Percentiles rank a stretch among this genome's conserved stretches.
Evolutionary conservation across 306 rosid species (phyloP).

Genomic region (Luffa aegyptiaca): DNA sequence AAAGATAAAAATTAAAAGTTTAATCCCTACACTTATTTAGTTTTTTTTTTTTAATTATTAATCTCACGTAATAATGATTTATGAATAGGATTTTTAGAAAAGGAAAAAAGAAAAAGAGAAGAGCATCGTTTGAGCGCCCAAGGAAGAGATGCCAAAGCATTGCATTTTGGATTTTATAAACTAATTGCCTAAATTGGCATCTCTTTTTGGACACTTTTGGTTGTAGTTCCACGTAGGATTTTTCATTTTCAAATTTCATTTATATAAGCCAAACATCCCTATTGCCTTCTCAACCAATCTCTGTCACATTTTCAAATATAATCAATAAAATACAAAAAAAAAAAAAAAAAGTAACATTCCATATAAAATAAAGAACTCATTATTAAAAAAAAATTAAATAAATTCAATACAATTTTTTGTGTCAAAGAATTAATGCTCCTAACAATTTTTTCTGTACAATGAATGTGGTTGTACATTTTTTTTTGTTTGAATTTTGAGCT

Average conservation of each 20-base stretch:
- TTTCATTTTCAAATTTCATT: not conserved
- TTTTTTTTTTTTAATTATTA: too few relatives aligned
- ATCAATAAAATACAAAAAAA: too few relatives aligned
- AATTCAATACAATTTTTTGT: too few relatives aligned
- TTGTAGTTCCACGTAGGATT: not conserved
- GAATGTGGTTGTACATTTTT: too few relatives aligned
- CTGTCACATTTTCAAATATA: not conserved
- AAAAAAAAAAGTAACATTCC: too few relatives aligned
- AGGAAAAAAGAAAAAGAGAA: not conserved
- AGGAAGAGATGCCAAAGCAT: not conserved
- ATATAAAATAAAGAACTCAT: too few relatives aligned
- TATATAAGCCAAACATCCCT: not conserved
- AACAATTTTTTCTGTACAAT: too few relatives aligned
- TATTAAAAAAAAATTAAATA: too few relatives aligned
- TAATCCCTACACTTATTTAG: too few relatives aligned
- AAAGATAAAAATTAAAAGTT: too few relatives aligned
- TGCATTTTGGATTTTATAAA: not conserved
- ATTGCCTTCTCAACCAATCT: not conserved
- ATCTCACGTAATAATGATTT: not conserved
- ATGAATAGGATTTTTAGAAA: not conserved
- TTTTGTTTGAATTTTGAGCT: too few relatives aligned
- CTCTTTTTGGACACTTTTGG: not conserved
- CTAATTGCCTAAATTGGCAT: not conserved
- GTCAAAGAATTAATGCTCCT: too few relatives aligned
- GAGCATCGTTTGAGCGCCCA: not conserved